Conservation (phyloP, 2,329 filamentous ascomycete genomes). For the Leptographium wingfieldii region DNA sequence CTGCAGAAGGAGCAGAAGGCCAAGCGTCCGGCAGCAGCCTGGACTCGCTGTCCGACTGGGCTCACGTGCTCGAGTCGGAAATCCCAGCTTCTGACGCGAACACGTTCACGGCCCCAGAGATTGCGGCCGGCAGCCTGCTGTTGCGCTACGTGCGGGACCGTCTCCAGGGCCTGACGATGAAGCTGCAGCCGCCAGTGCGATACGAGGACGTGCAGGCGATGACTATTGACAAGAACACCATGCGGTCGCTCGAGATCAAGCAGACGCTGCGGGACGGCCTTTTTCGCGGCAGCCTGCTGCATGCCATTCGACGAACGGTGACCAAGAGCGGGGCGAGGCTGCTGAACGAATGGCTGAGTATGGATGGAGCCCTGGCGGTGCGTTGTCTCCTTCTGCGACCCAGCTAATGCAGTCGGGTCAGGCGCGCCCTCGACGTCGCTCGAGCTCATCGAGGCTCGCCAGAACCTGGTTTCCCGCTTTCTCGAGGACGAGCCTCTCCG, state of each 20-base stretch:
- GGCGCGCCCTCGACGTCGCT: conserved; percentile 76
- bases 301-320: conserved; percentile 78
- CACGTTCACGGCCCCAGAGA: conserved; percentile 55
- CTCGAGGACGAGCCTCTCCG: conserved; percentile 53
- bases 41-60: conserved; percentile 50
- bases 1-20: conserved; percentile 16
- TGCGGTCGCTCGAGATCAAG: conserved; percentile 80
- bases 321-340: conserved; percentile 85
- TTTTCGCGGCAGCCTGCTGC: conserved; percentile 73
- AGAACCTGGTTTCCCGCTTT: conserved; percentile 72
- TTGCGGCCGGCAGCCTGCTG: conserved; percentile 66
- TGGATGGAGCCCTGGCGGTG: background rate
- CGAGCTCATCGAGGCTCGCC: conserved; percentile 60
- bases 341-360: conserved; percentile 68
- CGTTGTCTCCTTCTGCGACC: background rate
- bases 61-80: conserved; percentile 61
- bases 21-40: background rate
- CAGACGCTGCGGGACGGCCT: conserved; percentile 70
- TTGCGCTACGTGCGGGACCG: conserved; percentile 73
- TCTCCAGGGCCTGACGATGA: conserved; percentile 64
- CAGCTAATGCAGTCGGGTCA: background rate
- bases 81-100: conserved; percentile 39
- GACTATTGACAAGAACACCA: conserved; percentile 82
- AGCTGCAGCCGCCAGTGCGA: conserved; percentile 69
- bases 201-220: conserved; percentile 66